Conservation (phyloP, 345 rosid genomes). For the Populus davidiana region DNA sequence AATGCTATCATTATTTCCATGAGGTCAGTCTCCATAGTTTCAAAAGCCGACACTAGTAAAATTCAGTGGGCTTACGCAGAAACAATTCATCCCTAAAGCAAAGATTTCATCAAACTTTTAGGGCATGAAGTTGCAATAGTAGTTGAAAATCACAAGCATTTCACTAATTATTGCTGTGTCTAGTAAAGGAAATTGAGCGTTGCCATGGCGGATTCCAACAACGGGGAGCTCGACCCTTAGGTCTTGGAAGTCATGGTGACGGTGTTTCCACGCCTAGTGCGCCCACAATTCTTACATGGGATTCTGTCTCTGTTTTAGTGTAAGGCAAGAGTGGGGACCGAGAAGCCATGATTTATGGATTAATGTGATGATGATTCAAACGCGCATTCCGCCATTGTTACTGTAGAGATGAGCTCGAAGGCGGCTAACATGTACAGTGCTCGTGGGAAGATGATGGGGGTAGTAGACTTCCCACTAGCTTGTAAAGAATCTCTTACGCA, state of each 20-base stretch:
- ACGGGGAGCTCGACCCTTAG: not conserved
- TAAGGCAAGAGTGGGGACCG: not conserved
- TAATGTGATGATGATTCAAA: not conserved
- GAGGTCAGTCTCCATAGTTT: conserved; percentile 16
- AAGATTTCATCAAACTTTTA: not conserved
- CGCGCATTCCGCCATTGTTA: not conserved
- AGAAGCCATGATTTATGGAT: not conserved
- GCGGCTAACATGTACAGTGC: not conserved
- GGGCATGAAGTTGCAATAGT: not conserved
- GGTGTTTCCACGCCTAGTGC: not conserved
- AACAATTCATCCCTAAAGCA: not conserved
- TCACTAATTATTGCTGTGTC: not conserved
- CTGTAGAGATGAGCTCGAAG: not conserved
- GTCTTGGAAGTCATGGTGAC: not conserved
- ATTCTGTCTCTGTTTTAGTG: not conserved
- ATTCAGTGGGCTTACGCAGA: conserved; percentile 17
- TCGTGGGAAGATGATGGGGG: conserved; percentile 22
- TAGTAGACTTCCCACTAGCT: conserved; percentile 35
- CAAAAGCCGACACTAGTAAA: not conserved
- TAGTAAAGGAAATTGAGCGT: not conserved
- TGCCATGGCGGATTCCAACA: not conserved
- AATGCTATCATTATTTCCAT: conserved; percentile 17
- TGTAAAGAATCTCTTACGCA: not conserved
- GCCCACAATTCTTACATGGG: not conserved
- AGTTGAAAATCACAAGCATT: not conserved